phyloP scores from a whole-genome alignment of 805 yeast genomes.

The Groenewaldozyma tartarivorans region DNA sequence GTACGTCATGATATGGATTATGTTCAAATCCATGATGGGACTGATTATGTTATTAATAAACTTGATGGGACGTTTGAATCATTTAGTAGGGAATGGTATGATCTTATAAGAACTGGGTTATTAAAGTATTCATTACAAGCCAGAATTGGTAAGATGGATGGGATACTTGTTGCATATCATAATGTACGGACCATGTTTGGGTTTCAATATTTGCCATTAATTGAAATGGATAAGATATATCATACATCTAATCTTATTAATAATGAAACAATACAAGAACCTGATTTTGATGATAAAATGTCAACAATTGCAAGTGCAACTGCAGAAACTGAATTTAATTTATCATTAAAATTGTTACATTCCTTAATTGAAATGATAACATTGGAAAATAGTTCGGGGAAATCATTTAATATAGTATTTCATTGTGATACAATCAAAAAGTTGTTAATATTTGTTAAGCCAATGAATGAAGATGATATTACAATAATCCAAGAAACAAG shows the following conservation, averaged over 20 bases:
- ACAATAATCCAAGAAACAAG: constrained; percentile 16
- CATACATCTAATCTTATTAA: constrained; percentile 28
- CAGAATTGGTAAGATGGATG: constrained; percentile 93
- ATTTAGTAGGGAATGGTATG: constrained; percentile 71
- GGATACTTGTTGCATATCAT: constrained; percentile 87
- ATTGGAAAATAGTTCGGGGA: constrained; percentile 28
- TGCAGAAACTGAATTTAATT: constrained; percentile 61
- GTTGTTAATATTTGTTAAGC: constrained; percentile 22
- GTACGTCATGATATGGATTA: constrained; percentile 68
- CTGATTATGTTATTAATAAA: constrained; percentile 58
- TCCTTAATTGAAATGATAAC: constrained; percentile 33
- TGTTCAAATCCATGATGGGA: constrained; percentile 46
- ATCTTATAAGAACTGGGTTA: constrained; percentile 64
- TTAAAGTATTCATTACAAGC: constrained; percentile 87
- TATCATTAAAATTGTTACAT: constrained; percentile 47
- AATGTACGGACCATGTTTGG: constrained; percentile 76
- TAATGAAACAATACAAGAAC: background rate
- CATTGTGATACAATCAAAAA: constrained; percentile 17
- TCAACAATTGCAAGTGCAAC: constrained; percentile 33
- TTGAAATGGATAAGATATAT: constrained; percentile 55
- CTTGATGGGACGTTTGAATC: constrained; percentile 63
- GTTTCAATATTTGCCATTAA: constrained; percentile 74
- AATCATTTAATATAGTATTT: constrained; percentile 20
- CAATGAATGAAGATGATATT: constrained; percentile 19
- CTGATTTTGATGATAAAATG: constrained; percentile 16